Evolutionary conservation across 306 rosid genomes (phyloP), one percentile per base, ranked within the genome.

Genomic region (Neltuma alba): DNA sequence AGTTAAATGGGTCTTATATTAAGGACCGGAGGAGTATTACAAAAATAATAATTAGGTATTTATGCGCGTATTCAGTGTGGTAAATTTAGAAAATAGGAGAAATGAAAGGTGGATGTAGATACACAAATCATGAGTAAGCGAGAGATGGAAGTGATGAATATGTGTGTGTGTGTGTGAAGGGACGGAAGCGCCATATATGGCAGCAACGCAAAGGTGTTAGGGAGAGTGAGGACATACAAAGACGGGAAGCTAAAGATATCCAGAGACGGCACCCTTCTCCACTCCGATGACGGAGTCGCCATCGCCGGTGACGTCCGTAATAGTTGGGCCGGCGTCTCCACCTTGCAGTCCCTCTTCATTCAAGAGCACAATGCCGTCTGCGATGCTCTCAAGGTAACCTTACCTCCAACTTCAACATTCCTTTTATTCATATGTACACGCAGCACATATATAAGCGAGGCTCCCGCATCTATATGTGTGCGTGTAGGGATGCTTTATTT

Each of bases 251-350:
- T 90, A 0, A 90, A 84, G 84, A 85, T 90, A 68, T 76, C 88
- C 3, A 40, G 84, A 40, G 75, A 86, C 6, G 94, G 90, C 0
- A 28, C 60, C 23, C 90, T 90, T 75, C 66, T 74, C 3, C 94
- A 84, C 25, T 83, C 83, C 6, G 47, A 88, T 66, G 62, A 90
- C 70, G 90, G 94, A 34, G 68, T 44, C 62, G 81, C 92, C 21
- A n/a, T 90, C 33, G 23, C 90, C 0, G 92, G 92, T 50, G 94
- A 90, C 18, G 30, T 90, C 16, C 87, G 85, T 23, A 90, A 90
- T 42, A 86, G 91, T 65, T 90, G 92, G 94, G 89, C 89, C 6
- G 94, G 94, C 45, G 85, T 90, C 47, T 86, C 94, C 55, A 44
- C 90, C 48, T 50, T 90, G 79, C 92, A 90, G 7, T 76, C 90